Percentiles rank a stretch among this genome's conserved stretches.
Evolutionary conservation across 257 asterid species (phyloP).

Genomic region (Handroanthus guayacan): DNA sequence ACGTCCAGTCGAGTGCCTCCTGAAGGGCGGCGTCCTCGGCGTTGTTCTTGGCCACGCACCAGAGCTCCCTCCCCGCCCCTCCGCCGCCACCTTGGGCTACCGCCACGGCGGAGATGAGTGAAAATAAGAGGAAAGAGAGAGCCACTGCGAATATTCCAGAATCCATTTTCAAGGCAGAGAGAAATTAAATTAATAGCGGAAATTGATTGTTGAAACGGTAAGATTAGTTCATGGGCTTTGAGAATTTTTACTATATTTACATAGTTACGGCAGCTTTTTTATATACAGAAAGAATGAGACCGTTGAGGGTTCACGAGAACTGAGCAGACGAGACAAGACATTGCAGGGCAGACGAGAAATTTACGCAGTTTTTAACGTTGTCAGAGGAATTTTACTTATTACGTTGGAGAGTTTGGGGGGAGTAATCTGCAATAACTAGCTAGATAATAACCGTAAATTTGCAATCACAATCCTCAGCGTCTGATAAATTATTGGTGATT

Average conservation of each 20-base stretch:
- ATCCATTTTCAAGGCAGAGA: conserved; percentile 35
- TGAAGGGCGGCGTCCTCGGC: conserved; percentile 82
- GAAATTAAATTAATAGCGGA: conserved; percentile 8
- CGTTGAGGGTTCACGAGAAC: conserved; percentile 32
- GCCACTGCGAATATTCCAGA: conserved; percentile 33
- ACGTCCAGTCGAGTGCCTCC: conserved; percentile 83
- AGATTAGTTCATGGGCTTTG: background rate
- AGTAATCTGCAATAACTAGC: background rate
- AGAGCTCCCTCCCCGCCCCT: conserved; percentile 52
- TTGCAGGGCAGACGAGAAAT: background rate
- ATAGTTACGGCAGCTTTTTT: background rate
- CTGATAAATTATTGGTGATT: background rate
- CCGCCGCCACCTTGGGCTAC: conserved; percentile 56
- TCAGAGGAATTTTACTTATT: background rate
- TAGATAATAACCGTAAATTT: background rate
- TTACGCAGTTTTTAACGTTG: conserved; percentile 17
- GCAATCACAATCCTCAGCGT: background rate
- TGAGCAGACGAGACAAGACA: conserved; percentile 34
- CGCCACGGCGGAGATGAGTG: conserved; percentile 33
- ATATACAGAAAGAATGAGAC: conserved; percentile 30
- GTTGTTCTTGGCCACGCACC: conserved; percentile 97
- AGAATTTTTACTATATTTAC: background rate
- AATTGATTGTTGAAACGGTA: conserved; percentile 22
- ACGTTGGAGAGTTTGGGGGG: background rate
- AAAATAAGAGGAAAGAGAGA: conserved; percentile 29